Base-by-base conservation (phyloP, 805 yeast species). In the Candida palmyrensis region DNA sequence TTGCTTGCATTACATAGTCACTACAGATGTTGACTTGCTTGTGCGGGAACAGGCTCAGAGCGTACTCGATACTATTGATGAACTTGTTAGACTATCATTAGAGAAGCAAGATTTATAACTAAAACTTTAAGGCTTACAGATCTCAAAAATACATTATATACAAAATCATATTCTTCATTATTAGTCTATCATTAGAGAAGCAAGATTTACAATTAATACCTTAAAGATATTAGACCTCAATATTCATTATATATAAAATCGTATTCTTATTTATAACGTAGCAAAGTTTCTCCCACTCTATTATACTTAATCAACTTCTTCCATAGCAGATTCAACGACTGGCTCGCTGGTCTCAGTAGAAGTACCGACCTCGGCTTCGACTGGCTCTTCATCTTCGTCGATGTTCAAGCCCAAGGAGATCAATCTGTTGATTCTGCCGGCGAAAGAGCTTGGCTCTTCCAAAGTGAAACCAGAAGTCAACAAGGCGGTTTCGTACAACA, bases 381-480 rank as follows among this genome's bases (percentile, higher is more conserved):
- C 66, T 35, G 50, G 62, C 44, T 58, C 72, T 47, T 62, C 77
- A 22, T 80, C 88, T 66, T 87, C 96, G 56, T 92, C 98, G 57
- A 92, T 88, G 82, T 92, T 89, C 65, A 92, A 82, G 68, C 99
- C 99, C 58, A 92, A 80, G 37, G 97, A 84, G 57, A 92, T 90
- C 69, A 92, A 81, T 71, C 97, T 85, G 83, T 92, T 92, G 69
- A 92, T 90, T 79, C 99, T 88, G 55, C 84, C 70, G 54, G 99
- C 97, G 59, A 92, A 92, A 36, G 96, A 81, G 59, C 83, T 80
- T 74, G 99, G 98, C 74, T 92, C 99, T 58, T 92, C 98, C 62
- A 92, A 79, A 49, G 97, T 73, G 89, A 92, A 92, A 69, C 99
- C 99, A 46, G 98, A 92, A 37, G 97, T 92, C 64, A 92, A 78